phyloP scores from a whole-genome alignment of 1,284 basidiomycete species.

The Rhizopogon hawkerae region DNA sequence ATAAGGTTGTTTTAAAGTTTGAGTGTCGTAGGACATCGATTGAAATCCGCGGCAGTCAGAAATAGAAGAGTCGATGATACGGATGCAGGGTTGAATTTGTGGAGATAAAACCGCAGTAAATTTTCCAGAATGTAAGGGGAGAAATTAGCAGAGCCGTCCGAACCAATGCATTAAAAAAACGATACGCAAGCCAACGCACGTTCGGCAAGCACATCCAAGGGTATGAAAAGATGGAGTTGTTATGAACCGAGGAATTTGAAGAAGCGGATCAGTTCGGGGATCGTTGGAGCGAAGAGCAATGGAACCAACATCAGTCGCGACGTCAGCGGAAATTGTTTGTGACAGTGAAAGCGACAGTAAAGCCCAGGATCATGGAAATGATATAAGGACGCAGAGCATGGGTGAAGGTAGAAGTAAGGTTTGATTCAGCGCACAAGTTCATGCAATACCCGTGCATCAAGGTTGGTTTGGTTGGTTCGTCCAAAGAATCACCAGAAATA shows the following conservation, averaged over 20 bases:
- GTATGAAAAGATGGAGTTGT: not conserved
- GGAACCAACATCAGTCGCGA: not conserved
- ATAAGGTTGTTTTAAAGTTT: not conserved
- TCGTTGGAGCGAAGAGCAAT: not conserved
- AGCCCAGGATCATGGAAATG: not conserved
- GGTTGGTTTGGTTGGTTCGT: not conserved
- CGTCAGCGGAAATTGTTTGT: constrained; percentile 1
- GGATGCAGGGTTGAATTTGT: not conserved
- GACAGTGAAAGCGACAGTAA: not conserved
- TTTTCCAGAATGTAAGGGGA: not conserved
- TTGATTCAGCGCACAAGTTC: not conserved
- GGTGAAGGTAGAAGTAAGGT: not conserved
- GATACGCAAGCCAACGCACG: not conserved
- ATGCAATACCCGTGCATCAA: not conserved
- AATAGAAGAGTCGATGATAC: not conserved
- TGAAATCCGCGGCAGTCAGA: not conserved
- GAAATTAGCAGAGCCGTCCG: not conserved
- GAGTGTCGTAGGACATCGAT: too few species aligned
- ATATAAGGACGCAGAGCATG: not conserved
- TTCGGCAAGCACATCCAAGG: not conserved
- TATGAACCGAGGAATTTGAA: not conserved
- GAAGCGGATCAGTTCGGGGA: not conserved
- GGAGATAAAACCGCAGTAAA: not conserved
- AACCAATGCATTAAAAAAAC: not conserved
- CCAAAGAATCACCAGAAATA: not conserved